Percentiles rank a stretch among this genome's conserved stretches.
These are phyloP conservation scores for Moricandia moricandioides DNA, from an alignment of 345 rosid species.

Conservation along the genomic window DNA sequence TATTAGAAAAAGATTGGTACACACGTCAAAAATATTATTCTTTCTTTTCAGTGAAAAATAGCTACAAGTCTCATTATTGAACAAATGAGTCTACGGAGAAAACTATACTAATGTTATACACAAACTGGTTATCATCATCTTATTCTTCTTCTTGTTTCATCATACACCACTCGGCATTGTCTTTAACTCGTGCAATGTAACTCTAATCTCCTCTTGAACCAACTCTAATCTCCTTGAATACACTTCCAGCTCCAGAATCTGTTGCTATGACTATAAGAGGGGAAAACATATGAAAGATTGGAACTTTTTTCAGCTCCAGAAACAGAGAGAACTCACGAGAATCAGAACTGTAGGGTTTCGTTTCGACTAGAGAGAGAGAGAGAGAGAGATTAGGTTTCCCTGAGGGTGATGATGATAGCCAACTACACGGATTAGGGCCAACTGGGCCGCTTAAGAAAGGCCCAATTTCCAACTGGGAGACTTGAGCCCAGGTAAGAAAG, in stretches of 20 bases:
- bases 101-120: neutral
- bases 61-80: neutral
- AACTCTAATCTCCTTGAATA: constrained; percentile 81
- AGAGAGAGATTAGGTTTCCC: neutral
- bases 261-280: constrained; percentile 42
- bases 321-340: constrained; percentile 6
- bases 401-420: constrained; percentile 29
- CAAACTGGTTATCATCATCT: neutral
- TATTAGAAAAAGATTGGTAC: no score
- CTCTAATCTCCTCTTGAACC: constrained; percentile 88
- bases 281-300: neutral
- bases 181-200: constrained; percentile 65
- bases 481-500: neutral
- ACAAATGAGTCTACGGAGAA: neutral
- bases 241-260: constrained; percentile 90
- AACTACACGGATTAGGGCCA: constrained; percentile 22
- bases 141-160: constrained; percentile 30
- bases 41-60: no score
- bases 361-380: neutral
- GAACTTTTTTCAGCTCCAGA: neutral
- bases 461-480: neutral
- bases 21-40: no score
- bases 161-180: constrained; percentile 39
- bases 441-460: neutral
- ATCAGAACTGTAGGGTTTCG: constrained; percentile 12